Evolutionary conservation across 305 asterid genomes (phyloP).

Genomic region (Fraxinus velutina): DNA sequence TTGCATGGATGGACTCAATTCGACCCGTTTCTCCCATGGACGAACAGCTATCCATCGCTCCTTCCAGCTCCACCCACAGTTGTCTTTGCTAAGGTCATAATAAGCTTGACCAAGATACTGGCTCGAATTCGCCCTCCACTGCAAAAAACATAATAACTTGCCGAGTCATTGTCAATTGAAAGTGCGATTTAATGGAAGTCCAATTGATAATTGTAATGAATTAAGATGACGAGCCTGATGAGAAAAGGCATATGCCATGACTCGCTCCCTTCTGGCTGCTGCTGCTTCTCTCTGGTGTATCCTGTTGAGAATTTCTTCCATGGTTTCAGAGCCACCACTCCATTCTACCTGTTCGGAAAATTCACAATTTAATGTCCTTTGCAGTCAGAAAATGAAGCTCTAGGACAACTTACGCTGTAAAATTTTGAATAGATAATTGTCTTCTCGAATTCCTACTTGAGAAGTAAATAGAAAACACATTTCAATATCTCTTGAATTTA

Average conservation of each 20-base stretch:
- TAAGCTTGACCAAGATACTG: slow-evolving; percentile 72
- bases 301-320: slow-evolving; percentile 64
- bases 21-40: slow-evolving; percentile 70
- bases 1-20: slow-evolving; percentile 27
- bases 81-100: slow-evolving; percentile 67
- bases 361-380: background rate
- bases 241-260: slow-evolving; percentile 79
- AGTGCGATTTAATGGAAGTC: background rate
- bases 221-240: slow-evolving; percentile 52
- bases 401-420: background rate
- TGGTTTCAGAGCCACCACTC: slow-evolving; percentile 73
- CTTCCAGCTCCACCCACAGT: slow-evolving; percentile 94
- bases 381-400: background rate
- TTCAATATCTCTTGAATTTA: slow-evolving; percentile 1
- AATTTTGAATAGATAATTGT: background rate
- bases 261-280: slow-evolving; percentile 60
- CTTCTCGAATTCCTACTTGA: background rate
- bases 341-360: slow-evolving; percentile 56
- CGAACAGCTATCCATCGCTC: slow-evolving; percentile 77
- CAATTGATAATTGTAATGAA: background rate
- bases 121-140: slow-evolving; percentile 75
- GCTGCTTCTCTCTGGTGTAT: slow-evolving; percentile 69
- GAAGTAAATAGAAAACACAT: background rate
- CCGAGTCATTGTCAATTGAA: background rate
- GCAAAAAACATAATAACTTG: slow-evolving; percentile 5